phyloP scores from a whole-genome alignment of 495 filamentous ascomycete genomes.

The Elasticomyces elasticus region DNA sequence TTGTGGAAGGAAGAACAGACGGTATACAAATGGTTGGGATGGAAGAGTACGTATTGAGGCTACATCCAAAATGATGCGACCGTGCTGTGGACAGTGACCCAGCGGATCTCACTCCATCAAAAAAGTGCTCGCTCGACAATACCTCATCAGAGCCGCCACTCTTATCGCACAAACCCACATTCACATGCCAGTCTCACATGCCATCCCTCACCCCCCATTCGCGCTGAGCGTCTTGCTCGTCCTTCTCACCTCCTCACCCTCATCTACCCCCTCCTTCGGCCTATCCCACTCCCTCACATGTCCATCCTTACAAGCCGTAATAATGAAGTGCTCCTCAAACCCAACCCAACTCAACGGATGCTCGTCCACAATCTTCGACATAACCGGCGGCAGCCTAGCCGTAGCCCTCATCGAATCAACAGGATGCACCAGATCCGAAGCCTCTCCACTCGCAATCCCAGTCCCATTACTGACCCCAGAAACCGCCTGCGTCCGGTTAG shows the following conservation, averaged over 20 bases:
- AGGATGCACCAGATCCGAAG: slow-evolving; percentile 54
- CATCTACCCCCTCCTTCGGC: slow-evolving; percentile 46
- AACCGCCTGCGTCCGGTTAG: slow-evolving; percentile 42
- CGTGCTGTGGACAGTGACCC: too few relatives aligned
- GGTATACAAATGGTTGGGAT: too few relatives aligned
- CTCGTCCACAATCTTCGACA: slow-evolving; percentile 77
- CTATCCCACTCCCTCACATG: slow-evolving; percentile 84
- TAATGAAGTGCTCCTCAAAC: slow-evolving; percentile 82
- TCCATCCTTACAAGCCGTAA: slow-evolving; percentile 81
- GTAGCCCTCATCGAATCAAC: slow-evolving; percentile 72
- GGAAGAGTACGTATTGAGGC: too few relatives aligned
- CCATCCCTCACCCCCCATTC: background rate
- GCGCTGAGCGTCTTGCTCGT: background rate
- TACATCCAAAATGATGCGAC: too few relatives aligned
- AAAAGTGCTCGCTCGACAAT: too few relatives aligned
- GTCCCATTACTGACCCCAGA: slow-evolving; percentile 31
- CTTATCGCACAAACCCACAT: too few relatives aligned
- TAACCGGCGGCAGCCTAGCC: slow-evolving; percentile 84
- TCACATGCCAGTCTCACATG: background rate
- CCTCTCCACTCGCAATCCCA: slow-evolving; percentile 18
- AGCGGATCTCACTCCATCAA: too few relatives aligned
- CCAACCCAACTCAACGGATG: slow-evolving; percentile 83
- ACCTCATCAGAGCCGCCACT: too few relatives aligned
- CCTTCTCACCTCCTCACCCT: slow-evolving; percentile 9
- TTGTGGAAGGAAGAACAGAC: too few relatives aligned